Evolutionary conservation across 106 monocot genomes (phyloP).

Genomic region (Hemerocallis citrina): DNA sequence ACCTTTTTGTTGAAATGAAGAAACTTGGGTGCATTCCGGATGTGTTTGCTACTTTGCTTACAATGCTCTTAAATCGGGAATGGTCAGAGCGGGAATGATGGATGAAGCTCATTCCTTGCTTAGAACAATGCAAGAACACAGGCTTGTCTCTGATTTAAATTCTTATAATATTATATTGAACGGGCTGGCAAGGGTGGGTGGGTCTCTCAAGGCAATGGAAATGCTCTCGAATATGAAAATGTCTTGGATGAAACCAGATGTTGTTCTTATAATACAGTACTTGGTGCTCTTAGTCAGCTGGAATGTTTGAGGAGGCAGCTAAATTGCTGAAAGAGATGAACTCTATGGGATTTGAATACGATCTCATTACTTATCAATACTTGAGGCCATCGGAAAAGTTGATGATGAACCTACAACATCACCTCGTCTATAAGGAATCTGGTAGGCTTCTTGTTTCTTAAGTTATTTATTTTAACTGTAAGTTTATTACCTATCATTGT

Average conservation of each 20-base stretch:
- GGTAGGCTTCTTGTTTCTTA: too few species aligned
- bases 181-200: conserved; percentile 57
- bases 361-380: conserved; percentile 79
- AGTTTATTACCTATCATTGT: too few species aligned
- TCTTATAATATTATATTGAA: conserved; percentile 81
- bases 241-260: conserved; percentile 46
- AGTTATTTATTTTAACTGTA: too few species aligned
- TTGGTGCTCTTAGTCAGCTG: conserved; percentile 71
- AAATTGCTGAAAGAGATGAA: conserved; percentile 85
- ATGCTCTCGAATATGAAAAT: conserved; percentile 73
- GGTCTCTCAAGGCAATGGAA: conserved; percentile 64
- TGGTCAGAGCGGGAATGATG: conserved; percentile 60
- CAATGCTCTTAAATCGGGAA: conserved; percentile 83
- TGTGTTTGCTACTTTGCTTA: conserved; percentile 66
- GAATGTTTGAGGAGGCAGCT: conserved; percentile 85
- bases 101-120: conserved; percentile 69
- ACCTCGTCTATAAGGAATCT: too few species aligned
- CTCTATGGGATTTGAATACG: conserved; percentile 61
- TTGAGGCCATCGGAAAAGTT: conserved; percentile 74
- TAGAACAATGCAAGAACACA: conserved; percentile 67
- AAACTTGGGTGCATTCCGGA: conserved; percentile 62
- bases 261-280: conserved; percentile 81
- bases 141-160: conserved; percentile 69
- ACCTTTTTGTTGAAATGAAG: conserved; percentile 84
- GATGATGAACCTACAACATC: conserved; percentile 46